A percentile compares a stretch with the other conserved stretches of the same genome.
These are phyloP conservation scores for Bruguiera gymnorhiza DNA, from an alignment of 345 rosid species.

Conservation along the genomic window DNA sequence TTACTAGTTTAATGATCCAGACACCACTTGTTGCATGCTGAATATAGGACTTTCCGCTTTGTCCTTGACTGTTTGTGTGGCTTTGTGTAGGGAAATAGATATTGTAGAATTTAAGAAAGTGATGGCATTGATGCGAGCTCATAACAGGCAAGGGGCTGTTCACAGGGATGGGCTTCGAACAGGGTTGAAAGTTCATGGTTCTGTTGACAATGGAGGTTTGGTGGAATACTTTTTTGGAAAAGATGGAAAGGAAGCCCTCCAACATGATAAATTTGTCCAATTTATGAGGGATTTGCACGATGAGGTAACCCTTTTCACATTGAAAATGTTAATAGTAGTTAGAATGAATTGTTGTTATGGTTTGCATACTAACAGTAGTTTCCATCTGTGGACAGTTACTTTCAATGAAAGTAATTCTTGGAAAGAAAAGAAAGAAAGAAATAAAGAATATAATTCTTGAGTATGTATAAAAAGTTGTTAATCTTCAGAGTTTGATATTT, in stretches of 20 bases:
- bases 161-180: constrained; percentile 67
- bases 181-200: constrained; percentile 58
- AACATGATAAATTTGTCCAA: constrained; percentile 65
- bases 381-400: neutral
- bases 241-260: constrained; percentile 64
- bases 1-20: neutral
- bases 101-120: constrained; percentile 88
- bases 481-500: too few species aligned
- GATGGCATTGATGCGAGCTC: constrained; percentile 86
- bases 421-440: neutral
- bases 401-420: neutral
- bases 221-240: constrained; percentile 78
- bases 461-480: too few species aligned
- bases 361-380: neutral
- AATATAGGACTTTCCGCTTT: neutral
- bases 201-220: constrained; percentile 83
- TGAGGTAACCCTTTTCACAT: constrained; percentile 48
- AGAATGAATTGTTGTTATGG: neutral
- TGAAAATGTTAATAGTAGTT: neutral
- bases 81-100: constrained; percentile 60
- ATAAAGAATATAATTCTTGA: too few species aligned
- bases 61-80: constrained; percentile 12
- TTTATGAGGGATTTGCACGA: constrained; percentile 68
- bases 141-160: constrained; percentile 69
- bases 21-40: neutral